These are phyloP conservation scores for Fusarium succisae DNA, from an alignment of 2,329 filamentous ascomycete species.

Conservation along the genomic window DNA sequence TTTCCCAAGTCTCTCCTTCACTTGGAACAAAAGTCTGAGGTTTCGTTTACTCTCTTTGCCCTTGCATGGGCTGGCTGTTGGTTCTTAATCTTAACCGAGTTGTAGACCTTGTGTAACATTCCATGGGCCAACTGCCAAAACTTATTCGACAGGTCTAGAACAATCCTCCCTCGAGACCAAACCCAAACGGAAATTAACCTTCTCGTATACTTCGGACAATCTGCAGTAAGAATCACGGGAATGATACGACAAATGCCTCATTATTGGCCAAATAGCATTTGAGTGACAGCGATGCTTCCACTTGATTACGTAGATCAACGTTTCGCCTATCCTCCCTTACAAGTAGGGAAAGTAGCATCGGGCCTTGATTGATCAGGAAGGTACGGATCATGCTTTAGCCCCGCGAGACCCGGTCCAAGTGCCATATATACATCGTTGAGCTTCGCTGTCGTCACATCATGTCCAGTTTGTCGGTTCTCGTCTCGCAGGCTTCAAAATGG, in stretches of 20 bases:
- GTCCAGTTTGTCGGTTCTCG: neutral
- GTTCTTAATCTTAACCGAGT: neutral
- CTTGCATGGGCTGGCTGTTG: neutral
- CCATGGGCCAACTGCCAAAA: neutral
- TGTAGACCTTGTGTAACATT: neutral
- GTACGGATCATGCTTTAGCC: neutral
- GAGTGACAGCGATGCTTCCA: neutral
- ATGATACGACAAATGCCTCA: neutral
- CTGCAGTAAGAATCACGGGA: neutral
- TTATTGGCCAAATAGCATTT: neutral
- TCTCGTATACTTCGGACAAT: neutral
- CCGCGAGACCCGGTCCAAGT: neutral
- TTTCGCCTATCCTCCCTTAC: neutral
- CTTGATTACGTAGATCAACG: neutral
- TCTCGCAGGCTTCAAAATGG: neutral
- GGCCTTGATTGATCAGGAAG: neutral
- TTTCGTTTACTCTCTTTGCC: neutral
- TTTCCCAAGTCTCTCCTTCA: neutral
- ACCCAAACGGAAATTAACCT: neutral
- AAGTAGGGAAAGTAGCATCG: neutral
- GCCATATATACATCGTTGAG: neutral
- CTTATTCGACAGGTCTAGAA: neutral
- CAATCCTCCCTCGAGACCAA: neutral
- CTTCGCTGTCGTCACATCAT: neutral
- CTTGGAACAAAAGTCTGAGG: rapidly evolving